Conservation (phyloP, 148 eudicot genomes). For the Agrostemma githago region DNA sequence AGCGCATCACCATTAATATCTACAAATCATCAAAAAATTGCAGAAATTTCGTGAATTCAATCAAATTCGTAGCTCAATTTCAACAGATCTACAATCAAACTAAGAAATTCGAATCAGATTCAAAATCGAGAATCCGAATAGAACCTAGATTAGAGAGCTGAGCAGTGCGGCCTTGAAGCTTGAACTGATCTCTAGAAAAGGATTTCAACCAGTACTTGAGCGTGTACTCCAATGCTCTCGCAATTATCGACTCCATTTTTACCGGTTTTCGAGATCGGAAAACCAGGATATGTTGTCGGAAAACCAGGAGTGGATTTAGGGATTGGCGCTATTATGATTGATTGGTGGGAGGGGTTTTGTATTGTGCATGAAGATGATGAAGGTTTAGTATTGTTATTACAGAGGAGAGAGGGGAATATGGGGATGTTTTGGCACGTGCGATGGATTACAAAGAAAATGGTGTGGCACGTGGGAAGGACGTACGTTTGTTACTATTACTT, state of each 20-base stretch:
- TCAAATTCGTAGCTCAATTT: conserved; percentile 19
- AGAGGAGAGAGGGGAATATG: neutral
- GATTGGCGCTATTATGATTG: conserved; percentile 4
- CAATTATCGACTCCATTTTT: conserved; percentile 86
- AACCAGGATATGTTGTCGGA: conserved; percentile 22
- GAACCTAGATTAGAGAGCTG: conserved; percentile 94
- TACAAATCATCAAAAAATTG: conserved; percentile 13
- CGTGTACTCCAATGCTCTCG: conserved; percentile 87
- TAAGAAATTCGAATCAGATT: neutral
- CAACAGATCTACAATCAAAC: conserved; percentile 9
- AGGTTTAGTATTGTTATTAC: neutral
- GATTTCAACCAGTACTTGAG: conserved; percentile 97
- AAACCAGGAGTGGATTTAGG: conserved; percentile 19
- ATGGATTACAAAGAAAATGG: neutral
- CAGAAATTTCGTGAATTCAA: neutral
- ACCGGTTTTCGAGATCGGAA: conserved; percentile 11
- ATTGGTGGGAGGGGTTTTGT: conserved; percentile 4
- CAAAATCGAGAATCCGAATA: neutral
- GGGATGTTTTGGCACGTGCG: conserved; percentile 17
- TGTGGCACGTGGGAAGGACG: conserved; percentile 16
- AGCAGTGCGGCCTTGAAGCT: conserved; percentile 78
- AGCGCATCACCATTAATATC: conserved; percentile 92
- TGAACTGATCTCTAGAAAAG: conserved; percentile 93
- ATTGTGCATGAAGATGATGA: neutral
- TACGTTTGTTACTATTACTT: neutral